Evolutionary conservation across 441 rosid species (phyloP).

Genomic region (Lepidium campestre): DNA sequence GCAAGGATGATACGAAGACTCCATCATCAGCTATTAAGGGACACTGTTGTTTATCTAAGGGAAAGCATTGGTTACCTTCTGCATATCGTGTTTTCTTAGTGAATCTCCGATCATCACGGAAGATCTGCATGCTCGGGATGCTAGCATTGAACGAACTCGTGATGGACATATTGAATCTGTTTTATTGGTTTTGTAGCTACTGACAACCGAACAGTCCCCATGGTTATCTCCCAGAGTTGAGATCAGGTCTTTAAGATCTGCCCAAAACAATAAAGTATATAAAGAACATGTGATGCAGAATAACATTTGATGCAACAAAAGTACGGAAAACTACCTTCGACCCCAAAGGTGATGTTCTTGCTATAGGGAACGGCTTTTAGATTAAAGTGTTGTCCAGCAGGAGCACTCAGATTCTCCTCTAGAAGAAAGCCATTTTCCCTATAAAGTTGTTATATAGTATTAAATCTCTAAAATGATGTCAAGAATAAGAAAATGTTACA

Average conservation of each 20-base stretch:
- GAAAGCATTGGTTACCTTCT: conserved; percentile 48
- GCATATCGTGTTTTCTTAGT: conserved; percentile 80
- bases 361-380: conserved; percentile 85
- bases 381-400: conserved; percentile 68
- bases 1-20: neutral
- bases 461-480: neutral
- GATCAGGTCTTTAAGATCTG: conserved; percentile 92
- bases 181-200: conserved; percentile 75
- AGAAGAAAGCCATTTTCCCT: conserved; percentile 91
- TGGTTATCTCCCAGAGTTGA: conserved; percentile 76
- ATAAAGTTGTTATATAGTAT: conserved; percentile 5
- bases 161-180: conserved; percentile 80
- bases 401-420: conserved; percentile 77
- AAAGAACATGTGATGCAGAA: neutral
- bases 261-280: conserved; percentile 2
- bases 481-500: neutral
- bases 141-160: conserved; percentile 88
- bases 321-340: conserved; percentile 50
- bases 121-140: conserved; percentile 89
- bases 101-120: conserved; percentile 91
- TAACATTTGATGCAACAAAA: conserved; percentile 3
- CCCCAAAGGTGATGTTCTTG: conserved; percentile 90
- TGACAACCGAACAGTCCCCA: conserved; percentile 71
- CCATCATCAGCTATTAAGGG: neutral
- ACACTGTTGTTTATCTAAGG: neutral